A percentile compares a stretch with the other conserved stretches of the same genome.
Evolutionary conservation across 2,329 filamentous ascomycete genomes (phyloP).

Genomic region (Didymella sp.): DNA sequence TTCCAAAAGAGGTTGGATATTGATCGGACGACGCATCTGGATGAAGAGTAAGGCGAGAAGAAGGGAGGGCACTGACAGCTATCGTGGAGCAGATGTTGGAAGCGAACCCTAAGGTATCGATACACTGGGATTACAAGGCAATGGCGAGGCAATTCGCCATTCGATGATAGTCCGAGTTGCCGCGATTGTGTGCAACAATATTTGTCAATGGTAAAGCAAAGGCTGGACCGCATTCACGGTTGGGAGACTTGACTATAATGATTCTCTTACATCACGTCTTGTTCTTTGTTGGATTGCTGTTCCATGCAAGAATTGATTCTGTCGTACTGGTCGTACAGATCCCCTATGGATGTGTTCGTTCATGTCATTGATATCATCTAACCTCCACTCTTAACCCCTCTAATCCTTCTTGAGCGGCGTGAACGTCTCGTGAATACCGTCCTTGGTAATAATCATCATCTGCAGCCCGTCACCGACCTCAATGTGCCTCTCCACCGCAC

Average conservation of each 20-base stretch:
- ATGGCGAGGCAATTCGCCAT: not conserved
- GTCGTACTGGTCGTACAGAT: constrained; percentile 27
- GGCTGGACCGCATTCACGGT: not conserved
- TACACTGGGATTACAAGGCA: not conserved
- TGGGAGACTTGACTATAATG: not conserved
- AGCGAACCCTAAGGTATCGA: not conserved
- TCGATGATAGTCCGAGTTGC: too few relatives aligned
- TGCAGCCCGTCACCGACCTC: constrained; percentile 97
- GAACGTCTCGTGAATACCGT: constrained; percentile 87
- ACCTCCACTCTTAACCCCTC: constrained; percentile 32
- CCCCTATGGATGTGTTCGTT: constrained; percentile 25
- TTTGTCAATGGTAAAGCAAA: not conserved
- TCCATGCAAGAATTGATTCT: not conserved
- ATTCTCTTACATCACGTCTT: too few relatives aligned
- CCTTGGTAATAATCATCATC: constrained; percentile 88
- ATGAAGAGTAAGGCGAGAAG: constrained; percentile 16
- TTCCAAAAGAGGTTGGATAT: constrained; percentile 43
- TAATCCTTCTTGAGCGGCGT: constrained; percentile 75
- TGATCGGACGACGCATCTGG: constrained; percentile 44
- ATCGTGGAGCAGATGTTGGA: not conserved
- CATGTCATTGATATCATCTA: constrained; percentile 50
- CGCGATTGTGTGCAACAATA: too few relatives aligned
- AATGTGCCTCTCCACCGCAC: constrained; percentile 97
- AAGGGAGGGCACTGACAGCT: not conserved
- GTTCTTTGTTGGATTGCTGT: too few relatives aligned